These are phyloP conservation scores for Pseudozyma thailandica DNA, from an alignment of 1,284 basidiomycete genomes.

Conservation along the genomic window DNA sequence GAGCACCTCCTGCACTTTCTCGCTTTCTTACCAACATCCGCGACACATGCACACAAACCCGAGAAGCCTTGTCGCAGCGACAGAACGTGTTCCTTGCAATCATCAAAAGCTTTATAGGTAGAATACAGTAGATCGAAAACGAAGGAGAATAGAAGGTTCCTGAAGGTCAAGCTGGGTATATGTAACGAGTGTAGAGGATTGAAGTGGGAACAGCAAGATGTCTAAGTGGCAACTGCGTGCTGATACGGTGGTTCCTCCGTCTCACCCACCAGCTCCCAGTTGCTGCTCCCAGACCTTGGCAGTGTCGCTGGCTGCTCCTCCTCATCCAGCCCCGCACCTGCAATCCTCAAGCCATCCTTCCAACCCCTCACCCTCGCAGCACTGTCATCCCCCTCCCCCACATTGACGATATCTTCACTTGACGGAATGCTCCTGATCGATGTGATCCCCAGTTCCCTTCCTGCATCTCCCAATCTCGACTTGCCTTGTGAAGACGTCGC, in stretches of 20 bases:
- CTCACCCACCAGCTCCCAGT: slow-evolving; percentile 46
- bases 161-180: slow-evolving; percentile 17
- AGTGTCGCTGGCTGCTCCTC: slow-evolving; percentile 10
- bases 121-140: slow-evolving; percentile 18
- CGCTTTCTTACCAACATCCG: too few relatives aligned
- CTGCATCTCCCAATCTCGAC: slow-evolving; percentile 29
- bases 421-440: slow-evolving; percentile 43
- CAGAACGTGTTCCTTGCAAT: not conserved
- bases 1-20: too few relatives aligned
- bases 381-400: slow-evolving; percentile 13
- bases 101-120: not conserved
- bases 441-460: slow-evolving; percentile 38
- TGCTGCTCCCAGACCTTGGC: slow-evolving; percentile 43
- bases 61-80: not conserved
- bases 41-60: not conserved
- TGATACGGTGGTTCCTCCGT: slow-evolving; percentile 17
- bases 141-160: not conserved
- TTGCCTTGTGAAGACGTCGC: slow-evolving; percentile 37
- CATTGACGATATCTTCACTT: slow-evolving; percentile 32
- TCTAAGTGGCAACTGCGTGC: slow-evolving; percentile 29
- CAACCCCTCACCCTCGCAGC: slow-evolving; percentile 36
- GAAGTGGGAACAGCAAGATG: not conserved
- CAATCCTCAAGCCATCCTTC: slow-evolving; percentile 50
- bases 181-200: not conserved
- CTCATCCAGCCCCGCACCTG: slow-evolving; percentile 30